phyloP scores from a whole-genome alignment of 176 grass and related monocot species.

The Calamus simplicifolius region DNA sequence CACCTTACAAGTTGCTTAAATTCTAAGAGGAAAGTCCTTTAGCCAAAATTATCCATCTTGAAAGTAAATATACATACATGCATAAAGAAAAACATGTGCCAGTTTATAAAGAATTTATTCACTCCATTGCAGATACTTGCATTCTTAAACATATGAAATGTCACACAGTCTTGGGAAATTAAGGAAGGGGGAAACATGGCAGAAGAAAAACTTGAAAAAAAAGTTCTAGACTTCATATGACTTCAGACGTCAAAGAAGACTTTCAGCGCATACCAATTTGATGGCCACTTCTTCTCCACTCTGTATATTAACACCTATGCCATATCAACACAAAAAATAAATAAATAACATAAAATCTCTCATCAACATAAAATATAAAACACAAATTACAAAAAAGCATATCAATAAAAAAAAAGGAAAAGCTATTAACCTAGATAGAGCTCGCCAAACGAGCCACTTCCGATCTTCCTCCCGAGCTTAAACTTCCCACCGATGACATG shows the following conservation, averaged over 20 bases:
- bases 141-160: too few species aligned
- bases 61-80: too few species aligned
- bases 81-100: too few species aligned
- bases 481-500: constrained; percentile 70
- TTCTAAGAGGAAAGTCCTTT: too few species aligned
- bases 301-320: constrained; percentile 68
- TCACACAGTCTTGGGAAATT: too few species aligned
- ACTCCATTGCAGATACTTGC: too few species aligned
- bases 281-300: constrained; percentile 77
- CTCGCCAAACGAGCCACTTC: constrained; percentile 77
- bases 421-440: constrained; percentile 51
- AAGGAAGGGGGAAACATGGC: constrained; percentile 9
- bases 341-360: not conserved
- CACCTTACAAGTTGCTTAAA: too few species aligned
- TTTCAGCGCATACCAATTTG: constrained; percentile 54
- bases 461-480: constrained; percentile 81
- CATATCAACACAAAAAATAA: constrained; percentile 6
- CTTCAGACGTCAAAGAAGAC: not conserved
- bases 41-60: too few species aligned
- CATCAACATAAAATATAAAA: constrained; percentile 13
- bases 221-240: not conserved
- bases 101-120: too few species aligned
- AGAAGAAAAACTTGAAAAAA: constrained; percentile 4
- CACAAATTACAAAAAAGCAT: not conserved
- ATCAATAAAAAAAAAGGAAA: not conserved